phyloP scores from a whole-genome alignment of 176 grass and related monocot species.

The Aegilops umbellulata region DNA sequence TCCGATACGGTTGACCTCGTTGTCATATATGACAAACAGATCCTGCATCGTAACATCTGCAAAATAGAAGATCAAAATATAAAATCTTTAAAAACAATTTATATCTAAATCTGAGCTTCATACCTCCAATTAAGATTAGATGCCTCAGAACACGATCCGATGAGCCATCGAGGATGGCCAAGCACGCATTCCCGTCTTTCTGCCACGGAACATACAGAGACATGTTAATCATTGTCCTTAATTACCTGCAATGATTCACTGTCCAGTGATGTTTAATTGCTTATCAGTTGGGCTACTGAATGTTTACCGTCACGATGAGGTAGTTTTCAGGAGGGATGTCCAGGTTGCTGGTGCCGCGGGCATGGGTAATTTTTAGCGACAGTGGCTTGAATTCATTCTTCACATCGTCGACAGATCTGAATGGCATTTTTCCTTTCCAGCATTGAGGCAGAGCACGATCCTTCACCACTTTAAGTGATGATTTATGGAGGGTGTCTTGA shows the following conservation, averaged over 20 bases:
- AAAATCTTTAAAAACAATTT: not conserved
- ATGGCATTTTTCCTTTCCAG: conserved; percentile 80
- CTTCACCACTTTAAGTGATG: conserved; percentile 40
- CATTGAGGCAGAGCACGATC: conserved; percentile 67
- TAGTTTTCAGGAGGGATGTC: conserved; percentile 94
- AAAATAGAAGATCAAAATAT: conserved; percentile 15
- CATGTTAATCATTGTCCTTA: not conserved
- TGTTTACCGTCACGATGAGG: conserved; percentile 75
- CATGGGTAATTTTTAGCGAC: not conserved
- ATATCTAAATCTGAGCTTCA: not conserved
- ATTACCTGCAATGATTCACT: not conserved
- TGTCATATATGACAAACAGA: conserved; percentile 90
- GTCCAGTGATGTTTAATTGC: not conserved
- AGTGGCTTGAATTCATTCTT: conserved; percentile 86
- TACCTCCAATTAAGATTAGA: conserved; percentile 86
- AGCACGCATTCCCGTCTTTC: conserved; percentile 84
- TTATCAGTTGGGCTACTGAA: not conserved
- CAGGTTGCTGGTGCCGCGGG: not conserved
- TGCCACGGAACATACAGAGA: conserved; percentile 27
- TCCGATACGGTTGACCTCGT: conserved; percentile 65
- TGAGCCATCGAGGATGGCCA: conserved; percentile 89
- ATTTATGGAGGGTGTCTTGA: conserved; percentile 49
- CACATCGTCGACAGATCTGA: conserved; percentile 72
- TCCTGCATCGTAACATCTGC: conserved; percentile 86
- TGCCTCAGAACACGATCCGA: conserved; percentile 33